Evolutionary conservation across 176 grass and related monocot species (phyloP).

Genomic region (Melocanna baccifera): DNA sequence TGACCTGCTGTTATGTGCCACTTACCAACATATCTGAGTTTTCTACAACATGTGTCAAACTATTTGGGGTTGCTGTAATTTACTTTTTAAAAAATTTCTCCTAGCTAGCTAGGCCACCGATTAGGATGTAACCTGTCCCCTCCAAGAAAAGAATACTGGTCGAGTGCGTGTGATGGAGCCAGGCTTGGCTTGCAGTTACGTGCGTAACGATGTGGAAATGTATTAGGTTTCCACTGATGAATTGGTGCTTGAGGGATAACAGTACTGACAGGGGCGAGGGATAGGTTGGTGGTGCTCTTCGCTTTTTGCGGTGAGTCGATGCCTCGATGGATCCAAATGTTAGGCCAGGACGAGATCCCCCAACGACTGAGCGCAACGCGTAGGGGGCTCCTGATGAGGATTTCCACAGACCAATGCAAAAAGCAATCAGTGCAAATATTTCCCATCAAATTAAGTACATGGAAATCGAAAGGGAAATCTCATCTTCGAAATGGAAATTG

Average conservation of each 20-base stretch:
- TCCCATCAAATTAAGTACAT: background rate
- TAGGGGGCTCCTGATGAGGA: conserved; percentile 8
- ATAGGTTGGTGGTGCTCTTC: background rate
- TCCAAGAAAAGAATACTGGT: background rate
- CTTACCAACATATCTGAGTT: too few species aligned
- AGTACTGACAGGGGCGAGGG: background rate
- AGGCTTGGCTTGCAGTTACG: background rate
- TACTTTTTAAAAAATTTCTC: too few species aligned
- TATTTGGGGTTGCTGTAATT: too few species aligned
- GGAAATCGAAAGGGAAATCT: background rate
- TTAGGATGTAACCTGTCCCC: too few species aligned
- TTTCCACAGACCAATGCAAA: background rate
- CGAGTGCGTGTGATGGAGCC: background rate
- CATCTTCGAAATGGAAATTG: background rate
- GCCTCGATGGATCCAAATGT: background rate
- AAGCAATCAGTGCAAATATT: background rate
- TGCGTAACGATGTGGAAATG: conserved; percentile 3
- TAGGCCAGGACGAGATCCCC: background rate
- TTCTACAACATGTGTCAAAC: too few species aligned
- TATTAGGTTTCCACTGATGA: background rate
- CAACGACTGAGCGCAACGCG: background rate
- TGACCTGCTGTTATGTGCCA: too few species aligned
- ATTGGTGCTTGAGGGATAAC: background rate
- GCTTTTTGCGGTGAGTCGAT: conserved; percentile 3
- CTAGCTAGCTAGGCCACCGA: too few species aligned